A percentile compares a stretch with the other conserved stretches of the same genome.
Conservation (phyloP, 805 yeast genomes). For the Lipomyces yamanashiensis region DNA sequence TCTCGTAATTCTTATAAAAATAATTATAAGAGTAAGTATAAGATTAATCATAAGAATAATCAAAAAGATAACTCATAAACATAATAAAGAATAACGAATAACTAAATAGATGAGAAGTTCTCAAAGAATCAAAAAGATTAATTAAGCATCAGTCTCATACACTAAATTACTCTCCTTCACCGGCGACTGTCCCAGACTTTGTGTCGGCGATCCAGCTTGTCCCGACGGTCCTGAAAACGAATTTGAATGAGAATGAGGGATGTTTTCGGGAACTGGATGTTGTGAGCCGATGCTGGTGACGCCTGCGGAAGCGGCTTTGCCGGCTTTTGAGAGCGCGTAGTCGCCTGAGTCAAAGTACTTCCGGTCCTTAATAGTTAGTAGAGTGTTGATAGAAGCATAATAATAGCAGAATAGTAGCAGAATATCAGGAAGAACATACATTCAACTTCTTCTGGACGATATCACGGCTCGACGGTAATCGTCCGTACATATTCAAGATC, state of each 20-base stretch:
- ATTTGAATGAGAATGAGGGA: slow-evolving; percentile 38
- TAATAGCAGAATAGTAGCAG: background rate
- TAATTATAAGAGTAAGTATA: too few species aligned
- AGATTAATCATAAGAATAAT: background rate
- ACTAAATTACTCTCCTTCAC: slow-evolving; percentile 36
- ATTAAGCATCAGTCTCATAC: slow-evolving; percentile 20
- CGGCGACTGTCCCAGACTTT: slow-evolving; percentile 19
- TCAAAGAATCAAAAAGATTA: background rate
- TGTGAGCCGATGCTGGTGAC: slow-evolving; percentile 40
- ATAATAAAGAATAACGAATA: background rate
- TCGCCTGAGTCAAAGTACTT: slow-evolving; percentile 95
- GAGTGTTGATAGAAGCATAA: too few species aligned
- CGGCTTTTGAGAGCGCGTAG: slow-evolving; percentile 70
- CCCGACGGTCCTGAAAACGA: slow-evolving; percentile 20
- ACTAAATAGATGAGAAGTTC: background rate
- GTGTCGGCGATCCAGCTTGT: background rate
- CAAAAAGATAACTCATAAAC: background rate
- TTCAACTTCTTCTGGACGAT: slow-evolving; percentile 67
- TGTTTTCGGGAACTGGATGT: slow-evolving; percentile 42
- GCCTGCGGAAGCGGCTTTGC: slow-evolving; percentile 44
- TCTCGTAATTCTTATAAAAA: too few species aligned
- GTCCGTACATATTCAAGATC: slow-evolving; percentile 80
- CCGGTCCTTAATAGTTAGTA: slow-evolving; percentile 57
- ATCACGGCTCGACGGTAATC: slow-evolving; percentile 79
- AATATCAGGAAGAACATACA: slow-evolving; percentile 32